Evolutionary conservation across 2,329 filamentous ascomycete genomes (phyloP), one percentile per base, ranked within the genome.

Genomic region (Verticillium albo-atrum): DNA sequence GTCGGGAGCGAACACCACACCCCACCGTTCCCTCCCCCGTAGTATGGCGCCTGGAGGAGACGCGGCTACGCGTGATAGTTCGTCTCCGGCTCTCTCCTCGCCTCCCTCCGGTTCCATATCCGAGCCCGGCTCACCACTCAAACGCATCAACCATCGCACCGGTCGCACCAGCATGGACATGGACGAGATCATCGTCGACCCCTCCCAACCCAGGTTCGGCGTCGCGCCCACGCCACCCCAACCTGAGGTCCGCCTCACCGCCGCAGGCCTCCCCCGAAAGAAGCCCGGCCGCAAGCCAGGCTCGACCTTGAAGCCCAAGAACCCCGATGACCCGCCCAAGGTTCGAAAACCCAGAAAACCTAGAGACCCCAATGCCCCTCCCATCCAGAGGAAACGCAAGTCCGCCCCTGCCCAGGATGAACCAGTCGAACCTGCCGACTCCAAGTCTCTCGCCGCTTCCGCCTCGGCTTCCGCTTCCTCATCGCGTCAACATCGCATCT

Each of bases 261-360:
- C 83, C 27, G 83, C 83, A 56, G 84, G 84, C 12, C 68, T 84
- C 6, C 83, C 84, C 0, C 75, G 85, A 4, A 87, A 87, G 73
- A 89, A 88, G 74, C 84, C 85, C 23, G 85, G 85, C 25, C 81
- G 86, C 55, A 89, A 89, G 68, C 84, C 86, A 67, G 89, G 81
- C 68, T 83, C 76, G 61, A 80, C 74, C 58, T 71, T 80, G 55
- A 82, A 81, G 66, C 71, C 73, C 60, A 78, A 76, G 69, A 68
- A 68, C 58, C 70, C 72, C 56, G 72, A 75, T 60, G 77, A 82
- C 15, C 75, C 75, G 25, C 71, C 77, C 65, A 84, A 85, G 69
- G 74, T 74, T 57, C 81, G 82, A 60, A 81, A 79, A 63, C 75
- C 79, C 7, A 73, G 85, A 59, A 88, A 87, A 67, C 79, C 83